phyloP scores from a whole-genome alignment of 345 rosid genomes.

The Reutealis trisperma region DNA sequence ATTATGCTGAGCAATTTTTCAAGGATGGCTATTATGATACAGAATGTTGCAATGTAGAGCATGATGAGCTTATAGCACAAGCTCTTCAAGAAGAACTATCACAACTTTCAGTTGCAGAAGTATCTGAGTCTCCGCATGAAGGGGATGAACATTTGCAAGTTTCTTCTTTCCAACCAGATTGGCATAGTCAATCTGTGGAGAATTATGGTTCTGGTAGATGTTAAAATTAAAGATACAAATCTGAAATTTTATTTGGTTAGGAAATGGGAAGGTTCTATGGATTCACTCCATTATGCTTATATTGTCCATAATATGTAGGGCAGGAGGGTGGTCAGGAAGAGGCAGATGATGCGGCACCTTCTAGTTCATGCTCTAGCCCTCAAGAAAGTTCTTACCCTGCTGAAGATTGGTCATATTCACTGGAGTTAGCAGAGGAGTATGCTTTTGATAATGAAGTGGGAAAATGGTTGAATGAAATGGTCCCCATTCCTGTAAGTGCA shows the following conservation, averaged over 20 bases:
- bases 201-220: slow-evolving; percentile 47
- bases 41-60: slow-evolving; percentile 40
- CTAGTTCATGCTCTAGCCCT: slow-evolving; percentile 54
- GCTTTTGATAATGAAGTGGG: slow-evolving; percentile 56
- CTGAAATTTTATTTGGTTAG: neutral
- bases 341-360: slow-evolving; percentile 41
- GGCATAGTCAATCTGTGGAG: slow-evolving; percentile 42
- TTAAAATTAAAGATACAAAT: slow-evolving; percentile 1
- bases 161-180: slow-evolving; percentile 34
- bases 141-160: slow-evolving; percentile 37
- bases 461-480: slow-evolving; percentile 64
- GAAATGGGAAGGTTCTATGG: neutral
- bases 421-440: slow-evolving; percentile 47
- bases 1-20: slow-evolving; percentile 41
- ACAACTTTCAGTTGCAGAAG: slow-evolving; percentile 54
- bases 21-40: slow-evolving; percentile 40
- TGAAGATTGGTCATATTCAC: slow-evolving; percentile 47
- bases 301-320: slow-evolving; percentile 27
- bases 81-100: slow-evolving; percentile 67
- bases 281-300: slow-evolving; percentile 5
- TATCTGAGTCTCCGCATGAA: slow-evolving; percentile 32
- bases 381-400: slow-evolving; percentile 37
- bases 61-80: slow-evolving; percentile 59
- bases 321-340: slow-evolving; percentile 44
- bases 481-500: slow-evolving; percentile 68